Conservation (phyloP, 2,329 filamentous ascomycete species). For the Emmonsiellopsis sp. region DNA sequence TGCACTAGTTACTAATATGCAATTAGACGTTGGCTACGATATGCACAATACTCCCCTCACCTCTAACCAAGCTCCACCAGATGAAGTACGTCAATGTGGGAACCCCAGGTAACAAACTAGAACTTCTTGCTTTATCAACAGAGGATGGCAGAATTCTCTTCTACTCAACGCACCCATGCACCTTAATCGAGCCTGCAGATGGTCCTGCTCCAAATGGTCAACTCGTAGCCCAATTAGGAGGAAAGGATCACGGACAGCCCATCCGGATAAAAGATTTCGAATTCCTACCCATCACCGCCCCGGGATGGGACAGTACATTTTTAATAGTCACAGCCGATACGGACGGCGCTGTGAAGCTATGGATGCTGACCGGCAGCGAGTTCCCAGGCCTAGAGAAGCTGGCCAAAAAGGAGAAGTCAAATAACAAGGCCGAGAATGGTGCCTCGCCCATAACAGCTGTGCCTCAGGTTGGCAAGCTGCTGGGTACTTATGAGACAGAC, state of each 20-base stretch:
- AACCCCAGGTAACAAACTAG: constrained; percentile 38
- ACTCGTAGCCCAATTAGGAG: constrained; percentile 68
- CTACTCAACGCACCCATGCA: constrained; percentile 55
- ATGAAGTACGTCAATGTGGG: constrained; percentile 56
- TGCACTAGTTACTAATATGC: constrained; percentile 9
- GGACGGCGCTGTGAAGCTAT: constrained; percentile 75
- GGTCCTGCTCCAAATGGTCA: constrained; percentile 50
- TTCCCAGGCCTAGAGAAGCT: constrained; percentile 13
- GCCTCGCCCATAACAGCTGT: constrained; percentile 10
- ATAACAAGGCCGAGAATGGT: constrained; percentile 11
- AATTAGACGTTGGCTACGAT: constrained; percentile 62
- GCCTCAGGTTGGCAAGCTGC: constrained; percentile 52
- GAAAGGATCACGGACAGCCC: constrained; percentile 56
- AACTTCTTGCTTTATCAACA: constrained; percentile 68
- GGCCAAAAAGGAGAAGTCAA: constrained; percentile 12
- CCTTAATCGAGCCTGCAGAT: constrained; percentile 29
- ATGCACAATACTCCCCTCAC: constrained; percentile 60
- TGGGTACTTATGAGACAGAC: constrained; percentile 74
- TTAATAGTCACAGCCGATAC: constrained; percentile 69
- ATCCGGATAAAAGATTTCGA: constrained; percentile 85
- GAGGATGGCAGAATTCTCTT: constrained; percentile 85
- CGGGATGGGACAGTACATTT: constrained; percentile 29
- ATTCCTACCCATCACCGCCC: constrained; percentile 43
- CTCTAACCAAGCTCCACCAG: constrained; percentile 73
- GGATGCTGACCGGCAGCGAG: constrained; percentile 46